Evolutionary conservation across 257 asterid species (phyloP).

Genomic region (Handroanthus guayacan): DNA sequence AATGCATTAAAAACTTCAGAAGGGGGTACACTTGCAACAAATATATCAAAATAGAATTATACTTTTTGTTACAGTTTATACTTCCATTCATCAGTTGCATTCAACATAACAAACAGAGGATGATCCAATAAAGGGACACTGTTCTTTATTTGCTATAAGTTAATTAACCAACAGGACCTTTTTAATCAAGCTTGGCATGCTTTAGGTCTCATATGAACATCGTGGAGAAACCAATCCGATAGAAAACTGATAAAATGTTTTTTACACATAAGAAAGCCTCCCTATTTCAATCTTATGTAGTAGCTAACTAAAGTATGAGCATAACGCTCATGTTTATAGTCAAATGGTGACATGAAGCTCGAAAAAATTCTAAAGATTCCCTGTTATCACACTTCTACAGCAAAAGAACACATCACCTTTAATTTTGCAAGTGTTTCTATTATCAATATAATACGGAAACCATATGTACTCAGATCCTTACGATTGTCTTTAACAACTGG

Average conservation of each 20-base stretch:
- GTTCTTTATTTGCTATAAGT: neutral
- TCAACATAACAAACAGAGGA: neutral
- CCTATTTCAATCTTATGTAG: neutral
- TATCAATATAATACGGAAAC: slow-evolving; percentile 12
- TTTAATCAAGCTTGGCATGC: slow-evolving; percentile 11
- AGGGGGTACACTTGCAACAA: neutral
- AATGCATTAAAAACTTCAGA: neutral
- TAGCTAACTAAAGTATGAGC: neutral
- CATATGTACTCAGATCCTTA: slow-evolving; percentile 51
- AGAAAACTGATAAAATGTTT: neutral
- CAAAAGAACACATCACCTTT: slow-evolving; percentile 1
- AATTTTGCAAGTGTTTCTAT: slow-evolving; percentile 3
- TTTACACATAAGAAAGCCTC: neutral
- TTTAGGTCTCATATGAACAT: neutral
- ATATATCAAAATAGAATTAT: neutral
- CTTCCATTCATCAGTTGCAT: neutral
- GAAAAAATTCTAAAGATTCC: slow-evolving; percentile 15
- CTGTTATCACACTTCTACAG: slow-evolving; percentile 16
- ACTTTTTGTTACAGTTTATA: neutral
- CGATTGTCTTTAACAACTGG: slow-evolving; percentile 64
- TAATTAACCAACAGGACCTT: neutral
- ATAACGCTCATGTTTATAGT: neutral
- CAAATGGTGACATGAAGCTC: slow-evolving; percentile 8
- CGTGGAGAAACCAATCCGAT: neutral
- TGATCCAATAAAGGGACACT: neutral